A percentile compares a stretch with the other conserved stretches of the same genome.
phyloP scores from a whole-genome alignment of 2,329 filamentous ascomycete species.

The Phialophora macrospora region DNA sequence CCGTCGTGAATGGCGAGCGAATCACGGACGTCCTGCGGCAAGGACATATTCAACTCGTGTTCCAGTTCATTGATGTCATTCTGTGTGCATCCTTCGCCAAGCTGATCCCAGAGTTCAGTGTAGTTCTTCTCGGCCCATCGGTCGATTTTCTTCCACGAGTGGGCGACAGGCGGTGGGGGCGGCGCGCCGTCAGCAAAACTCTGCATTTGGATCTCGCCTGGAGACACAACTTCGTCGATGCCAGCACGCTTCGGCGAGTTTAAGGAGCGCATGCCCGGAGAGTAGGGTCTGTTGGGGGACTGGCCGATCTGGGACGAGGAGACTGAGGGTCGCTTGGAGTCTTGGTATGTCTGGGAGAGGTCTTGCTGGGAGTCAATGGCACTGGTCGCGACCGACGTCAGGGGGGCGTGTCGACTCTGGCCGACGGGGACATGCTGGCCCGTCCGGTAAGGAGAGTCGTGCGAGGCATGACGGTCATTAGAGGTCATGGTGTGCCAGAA shows the following conservation, averaged over 20 bases:
- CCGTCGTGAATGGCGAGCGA: conserved; percentile 91
- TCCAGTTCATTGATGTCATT: conserved; percentile 98
- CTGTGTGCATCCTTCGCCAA: conserved; percentile 86
- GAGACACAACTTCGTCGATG: conserved; percentile 55
- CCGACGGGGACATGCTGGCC: conserved; percentile 87
- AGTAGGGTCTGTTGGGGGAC: conserved; percentile 74
- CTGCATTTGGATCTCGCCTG: conserved; percentile 93
- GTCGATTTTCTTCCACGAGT: conserved; percentile 95
- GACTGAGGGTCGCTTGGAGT: conserved; percentile 61
- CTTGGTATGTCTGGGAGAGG: conserved; percentile 76
- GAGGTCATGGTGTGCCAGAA: conserved; percentile 94
- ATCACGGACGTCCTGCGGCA: conserved; percentile 91
- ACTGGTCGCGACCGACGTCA: conserved; percentile 84
- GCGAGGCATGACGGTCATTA: conserved; percentile 81
- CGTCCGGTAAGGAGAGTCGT: conserved; percentile 90
- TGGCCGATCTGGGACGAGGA: conserved; percentile 60
- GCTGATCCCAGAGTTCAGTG: conserved; percentile 88
- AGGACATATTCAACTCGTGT: conserved; percentile 90
- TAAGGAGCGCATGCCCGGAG: conserved; percentile 84
- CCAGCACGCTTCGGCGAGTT: conserved; percentile 36
- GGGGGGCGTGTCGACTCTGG: conserved; percentile 77
- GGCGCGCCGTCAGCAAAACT: conserved; percentile 90
- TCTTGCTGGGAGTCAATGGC: conserved; percentile 87
- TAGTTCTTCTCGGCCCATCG: conserved; percentile 94
- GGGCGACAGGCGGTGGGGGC: conserved; percentile 81